Base-by-base conservation (phyloP, 2,329 filamentous ascomycete species). In the Cercospora brassicicola region DNA sequence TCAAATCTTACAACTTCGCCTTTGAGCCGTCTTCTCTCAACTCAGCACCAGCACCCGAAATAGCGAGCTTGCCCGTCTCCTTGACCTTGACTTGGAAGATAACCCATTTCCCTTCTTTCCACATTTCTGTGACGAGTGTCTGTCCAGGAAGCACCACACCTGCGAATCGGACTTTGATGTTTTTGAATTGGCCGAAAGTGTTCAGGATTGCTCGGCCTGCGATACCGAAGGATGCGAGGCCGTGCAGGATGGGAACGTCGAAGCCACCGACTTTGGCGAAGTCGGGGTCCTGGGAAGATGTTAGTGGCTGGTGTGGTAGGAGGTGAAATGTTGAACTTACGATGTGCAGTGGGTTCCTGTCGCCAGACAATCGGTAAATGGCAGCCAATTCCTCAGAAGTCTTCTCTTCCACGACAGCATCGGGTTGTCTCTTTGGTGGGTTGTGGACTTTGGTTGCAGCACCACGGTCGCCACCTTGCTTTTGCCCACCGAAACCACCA, bases 191-290 rank as follows among this genome's bases (percentile, higher is more conserved):
- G 3, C 95, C 95, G 76, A 89, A 98, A 71, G 85, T 90, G 81
- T 93, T 87, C 79, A 94, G 91, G 45, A 99, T 89, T 68, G 94
- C 93, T 86, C 97, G 97, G 72, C 90, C 92, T 15, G 92, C 90
- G 73, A 98, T 88, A 74, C 95, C 95, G 76, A 99, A 94, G 79
- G 90, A 95, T 87, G 93, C 97, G 42, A 99, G 88, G n/a, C 95
- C 95, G 84, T 99, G 95, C 64, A 99, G 85, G 78, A 99, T 99
- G 11, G 95, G 95, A 30, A 85, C 88, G 82, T 95, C 91, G 88
- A 99, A 99, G 68, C 95, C 95, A 68, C 94, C 95, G 75, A 96
- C 90, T 84, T 95, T 95, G 82, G 92, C 92, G 81, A 99, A 98
- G 60, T 89, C 87, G 1, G 95, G 95, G 80, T 99, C 95, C 48